Conservation (phyloP, 2,329 filamentous ascomycete species). For the Penicillium sp. region DNA sequence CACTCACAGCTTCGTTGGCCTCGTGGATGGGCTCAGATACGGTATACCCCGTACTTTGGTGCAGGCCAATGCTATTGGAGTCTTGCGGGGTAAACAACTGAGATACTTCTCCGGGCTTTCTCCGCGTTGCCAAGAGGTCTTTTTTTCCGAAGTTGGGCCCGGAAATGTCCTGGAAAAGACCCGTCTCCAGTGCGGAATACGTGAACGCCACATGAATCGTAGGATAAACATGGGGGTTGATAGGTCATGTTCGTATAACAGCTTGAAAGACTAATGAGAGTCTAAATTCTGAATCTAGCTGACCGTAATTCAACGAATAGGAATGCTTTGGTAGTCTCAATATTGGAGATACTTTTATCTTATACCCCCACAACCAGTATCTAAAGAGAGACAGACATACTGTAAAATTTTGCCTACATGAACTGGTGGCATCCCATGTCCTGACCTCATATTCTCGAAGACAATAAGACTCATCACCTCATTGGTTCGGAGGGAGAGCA, state of each 20-base stretch:
- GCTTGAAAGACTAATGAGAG: background rate
- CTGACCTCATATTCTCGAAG: no score
- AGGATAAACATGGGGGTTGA: background rate
- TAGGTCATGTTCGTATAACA: background rate
- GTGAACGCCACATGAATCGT: no score
- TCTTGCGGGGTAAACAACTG: conserved; percentile 1
- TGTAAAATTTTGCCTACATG: no score
- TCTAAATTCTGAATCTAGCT: no score
- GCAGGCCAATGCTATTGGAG: background rate
- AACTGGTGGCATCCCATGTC: no score
- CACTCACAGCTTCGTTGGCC: background rate
- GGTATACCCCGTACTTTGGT: background rate
- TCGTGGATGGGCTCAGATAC: background rate
- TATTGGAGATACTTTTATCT: no score
- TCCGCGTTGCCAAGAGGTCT: background rate
- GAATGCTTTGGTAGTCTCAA: no score
- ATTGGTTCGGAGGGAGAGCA: no score
- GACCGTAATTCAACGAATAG: no score
- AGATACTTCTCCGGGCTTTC: background rate
- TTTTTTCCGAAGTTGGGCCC: background rate
- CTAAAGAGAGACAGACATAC: no score
- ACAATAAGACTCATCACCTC: no score
- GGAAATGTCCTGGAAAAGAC: background rate
- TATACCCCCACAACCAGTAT: no score
- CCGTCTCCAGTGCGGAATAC: background rate